Conservation (phyloP, 257 asterid genomes). For the Mentha longifolia region DNA sequence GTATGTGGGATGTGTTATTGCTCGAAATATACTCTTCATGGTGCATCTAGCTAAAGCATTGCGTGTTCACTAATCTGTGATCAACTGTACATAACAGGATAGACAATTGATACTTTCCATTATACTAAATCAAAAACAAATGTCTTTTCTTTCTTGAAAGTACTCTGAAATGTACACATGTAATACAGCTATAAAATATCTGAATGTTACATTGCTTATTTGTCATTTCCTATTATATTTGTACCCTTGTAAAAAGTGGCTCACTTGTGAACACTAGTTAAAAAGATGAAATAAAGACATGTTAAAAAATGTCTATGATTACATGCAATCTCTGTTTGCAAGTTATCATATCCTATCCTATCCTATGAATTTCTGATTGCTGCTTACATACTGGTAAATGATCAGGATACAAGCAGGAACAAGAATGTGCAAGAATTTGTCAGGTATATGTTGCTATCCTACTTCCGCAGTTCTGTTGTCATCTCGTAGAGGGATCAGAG, state of each 20-base stretch:
- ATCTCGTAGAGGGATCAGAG: conserved; percentile 29
- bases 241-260: conserved; percentile 42
- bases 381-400: conserved; percentile 31
- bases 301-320: conserved; percentile 34
- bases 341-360: conserved; percentile 24
- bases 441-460: conserved; percentile 41
- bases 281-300: conserved; percentile 28
- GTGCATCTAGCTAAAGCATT: no score
- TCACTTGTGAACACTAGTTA: conserved; percentile 47
- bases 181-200: conserved; percentile 18
- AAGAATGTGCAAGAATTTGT: conserved; percentile 44
- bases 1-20: no score
- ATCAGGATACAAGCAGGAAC: conserved; percentile 37
- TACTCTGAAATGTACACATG: conserved; percentile 31
- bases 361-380: conserved; percentile 31
- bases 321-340: conserved; percentile 39
- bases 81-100: not conserved
- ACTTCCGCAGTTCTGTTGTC: conserved; percentile 35
- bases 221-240: conserved; percentile 25
- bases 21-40: no score
- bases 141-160: conserved; percentile 11
- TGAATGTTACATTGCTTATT: conserved; percentile 28
- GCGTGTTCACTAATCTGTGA: not conserved
- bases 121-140: not conserved
- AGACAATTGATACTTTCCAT: not conserved